Conservation (phyloP, 2,329 filamentous ascomycete genomes). For the Fusarium agapanthi region DNA sequence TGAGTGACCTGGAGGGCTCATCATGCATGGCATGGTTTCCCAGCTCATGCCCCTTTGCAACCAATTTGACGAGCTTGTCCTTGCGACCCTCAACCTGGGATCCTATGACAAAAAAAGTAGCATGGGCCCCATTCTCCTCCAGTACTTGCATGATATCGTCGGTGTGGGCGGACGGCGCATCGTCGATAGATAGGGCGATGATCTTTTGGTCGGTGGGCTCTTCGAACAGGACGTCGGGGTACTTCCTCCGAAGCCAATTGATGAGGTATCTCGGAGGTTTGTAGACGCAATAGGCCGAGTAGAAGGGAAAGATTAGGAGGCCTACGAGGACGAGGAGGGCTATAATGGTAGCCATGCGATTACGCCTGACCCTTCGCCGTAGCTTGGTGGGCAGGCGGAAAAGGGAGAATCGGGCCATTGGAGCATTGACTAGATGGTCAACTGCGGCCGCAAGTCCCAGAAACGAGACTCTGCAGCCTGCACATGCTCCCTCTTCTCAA, state of each 20-base stretch:
- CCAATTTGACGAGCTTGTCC: conserved; percentile 63
- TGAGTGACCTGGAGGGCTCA: conserved; percentile 74
- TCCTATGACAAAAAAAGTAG: conserved; percentile 92
- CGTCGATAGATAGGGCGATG: conserved; percentile 86
- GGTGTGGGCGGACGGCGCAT: conserved; percentile 80
- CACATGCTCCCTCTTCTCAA: conserved; percentile 34
- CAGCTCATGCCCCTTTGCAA: conserved; percentile 74
- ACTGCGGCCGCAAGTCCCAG: conserved; percentile 35
- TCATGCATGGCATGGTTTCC: conserved; percentile 92
- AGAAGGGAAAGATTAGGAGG: conserved; percentile 51
- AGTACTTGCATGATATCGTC: conserved; percentile 74
- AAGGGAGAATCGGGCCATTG: conserved; percentile 55
- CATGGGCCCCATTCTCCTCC: conserved; percentile 70
- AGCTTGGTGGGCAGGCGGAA: conserved; percentile 65
- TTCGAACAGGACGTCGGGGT: conserved; percentile 84
- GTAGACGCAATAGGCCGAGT: conserved; percentile 75
- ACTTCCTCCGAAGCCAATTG: conserved; percentile 72
- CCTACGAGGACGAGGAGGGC: conserved; percentile 50
- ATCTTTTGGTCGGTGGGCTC: conserved; percentile 67
- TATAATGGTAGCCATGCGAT: conserved; percentile 65
- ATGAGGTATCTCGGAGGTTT: conserved; percentile 80
- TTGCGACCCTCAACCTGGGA: conserved; percentile 71
- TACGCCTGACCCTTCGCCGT: conserved; percentile 65
- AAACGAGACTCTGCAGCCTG: conserved; percentile 29
- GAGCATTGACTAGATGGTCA: conserved; percentile 24